A percentile compares a stretch with the other conserved stretches of the same genome.
These are phyloP conservation scores for Clathrospora elynae DNA, from an alignment of 2,329 filamentous ascomycete species.

Conservation along the genomic window DNA sequence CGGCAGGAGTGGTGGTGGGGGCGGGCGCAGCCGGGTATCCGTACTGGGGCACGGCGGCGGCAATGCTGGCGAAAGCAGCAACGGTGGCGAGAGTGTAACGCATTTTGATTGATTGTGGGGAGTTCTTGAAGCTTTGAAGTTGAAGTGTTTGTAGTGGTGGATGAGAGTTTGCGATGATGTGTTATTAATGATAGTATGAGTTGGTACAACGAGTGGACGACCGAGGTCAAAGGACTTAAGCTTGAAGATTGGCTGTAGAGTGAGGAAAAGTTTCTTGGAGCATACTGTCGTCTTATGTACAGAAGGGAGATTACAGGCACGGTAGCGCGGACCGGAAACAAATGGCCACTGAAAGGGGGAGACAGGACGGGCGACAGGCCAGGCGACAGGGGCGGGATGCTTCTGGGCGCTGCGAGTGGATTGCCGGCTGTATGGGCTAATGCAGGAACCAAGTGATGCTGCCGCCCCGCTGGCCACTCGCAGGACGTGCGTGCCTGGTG, in stretches of 20 bases:
- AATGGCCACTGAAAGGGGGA: constrained; percentile 42
- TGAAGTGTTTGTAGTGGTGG: constrained; percentile 21
- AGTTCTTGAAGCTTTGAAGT: constrained; percentile 33
- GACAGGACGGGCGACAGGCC: constrained; percentile 30
- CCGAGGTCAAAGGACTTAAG: constrained; percentile 49
- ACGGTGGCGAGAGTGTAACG: constrained; percentile 44
- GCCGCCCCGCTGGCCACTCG: constrained; percentile 36
- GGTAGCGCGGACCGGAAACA: constrained; percentile 43
- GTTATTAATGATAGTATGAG: constrained; percentile 50
- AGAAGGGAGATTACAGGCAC: constrained; percentile 45
- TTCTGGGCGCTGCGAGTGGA: constrained; percentile 38
- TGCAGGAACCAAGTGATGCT: constrained; percentile 44
- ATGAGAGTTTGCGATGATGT: constrained; percentile 23
- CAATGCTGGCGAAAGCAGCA: constrained; percentile 42
- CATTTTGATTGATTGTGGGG: constrained; percentile 51
- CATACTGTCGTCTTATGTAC: constrained; percentile 43
- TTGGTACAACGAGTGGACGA: constrained; percentile 51
- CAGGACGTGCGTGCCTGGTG: constrained; percentile 26
- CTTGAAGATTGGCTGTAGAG: constrained; percentile 47
- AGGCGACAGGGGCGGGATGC: constrained; percentile 33
- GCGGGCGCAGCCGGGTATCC: constrained; percentile 28
- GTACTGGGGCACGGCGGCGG: constrained; percentile 39
- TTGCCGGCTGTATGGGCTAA: constrained; percentile 38
- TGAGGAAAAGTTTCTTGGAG: constrained; percentile 29
- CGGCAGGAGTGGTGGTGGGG: constrained; percentile 15